Base-by-base conservation (phyloP, 768 basidiomycete species). In the Daedaleopsis nitida region DNA sequence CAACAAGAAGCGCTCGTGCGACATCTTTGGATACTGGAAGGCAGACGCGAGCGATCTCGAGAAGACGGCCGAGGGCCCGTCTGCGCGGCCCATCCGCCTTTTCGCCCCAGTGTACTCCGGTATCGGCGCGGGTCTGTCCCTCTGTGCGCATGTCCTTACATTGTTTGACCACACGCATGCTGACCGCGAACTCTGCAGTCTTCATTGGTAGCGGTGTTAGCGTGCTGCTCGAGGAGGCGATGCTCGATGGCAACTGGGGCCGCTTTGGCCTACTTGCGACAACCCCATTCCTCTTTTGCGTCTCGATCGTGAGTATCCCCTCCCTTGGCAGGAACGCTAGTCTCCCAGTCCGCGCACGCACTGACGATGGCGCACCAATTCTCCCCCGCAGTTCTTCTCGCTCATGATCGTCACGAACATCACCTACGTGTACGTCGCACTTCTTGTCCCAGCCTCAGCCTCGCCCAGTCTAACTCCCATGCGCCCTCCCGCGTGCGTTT, bases 31-130 rank as follows among this genome's bases (percentile, higher is more conserved):
- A n/a, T 72, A 72, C 62, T 72, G 66, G 55, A 66, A 69, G 23
- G 66, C 68, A 34, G 58, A 64, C 61, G 72, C 32, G 67, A 72
- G 64, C 34, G 88, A 89, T 64, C 64, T 78, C 13, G 89, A 91
- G 75, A 82, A 81, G 63, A 81, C 76, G 0, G 63, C 73, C 11
- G 59, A 70, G 32, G 75, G 70, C 39, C 75, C 70, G 4, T 70
- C 65, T 24, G 13, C 65, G 16, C 65, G 76, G 5, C 76, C 75
- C 1, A 69, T 82, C 24, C 82, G 85, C 34, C 78, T 90, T 38
- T 84, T 91, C 57, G 90, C 90, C 2, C 90, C 91, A 1, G 65
- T 89, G 11, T 91, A 92, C 67, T 80, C 80, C 32, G 91, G 91
- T n/a, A 67, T 92, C 6, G 90, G 86, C 2, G 79, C 81, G 45